These are phyloP conservation scores for Pichia kudriavzevii DNA, from an alignment of 1,139 yeast genomes.

Conservation along the genomic window DNA sequence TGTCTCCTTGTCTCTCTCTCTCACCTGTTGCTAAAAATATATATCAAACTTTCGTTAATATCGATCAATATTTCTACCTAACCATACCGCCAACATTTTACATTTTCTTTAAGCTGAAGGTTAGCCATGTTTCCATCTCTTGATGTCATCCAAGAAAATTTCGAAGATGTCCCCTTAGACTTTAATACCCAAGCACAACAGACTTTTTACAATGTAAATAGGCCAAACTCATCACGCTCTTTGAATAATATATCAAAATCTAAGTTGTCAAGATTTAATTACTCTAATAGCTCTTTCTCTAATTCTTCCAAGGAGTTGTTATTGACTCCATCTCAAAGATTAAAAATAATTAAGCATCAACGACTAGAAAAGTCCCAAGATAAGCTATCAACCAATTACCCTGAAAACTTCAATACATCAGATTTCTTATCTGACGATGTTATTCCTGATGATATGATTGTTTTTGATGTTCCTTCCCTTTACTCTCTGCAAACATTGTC, in stretches of 20 bases:
- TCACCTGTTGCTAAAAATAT: no score
- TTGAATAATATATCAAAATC: not conserved
- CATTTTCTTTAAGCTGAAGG: no score
- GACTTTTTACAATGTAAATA: slow-evolving; percentile 3
- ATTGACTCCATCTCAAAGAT: slow-evolving; percentile 36
- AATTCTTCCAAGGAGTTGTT: slow-evolving; percentile 16
- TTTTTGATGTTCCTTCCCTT: slow-evolving; percentile 59
- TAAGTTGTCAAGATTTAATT: not conserved
- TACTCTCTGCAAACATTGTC: slow-evolving; percentile 36
- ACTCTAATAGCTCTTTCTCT: slow-evolving; percentile 6
- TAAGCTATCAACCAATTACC: slow-evolving; percentile 9
- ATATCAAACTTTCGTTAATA: no score
- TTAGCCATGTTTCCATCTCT: slow-evolving; percentile 12
- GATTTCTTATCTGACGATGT: slow-evolving; percentile 41
- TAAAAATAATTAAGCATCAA: slow-evolving; percentile 30
- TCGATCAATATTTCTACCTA: no score
- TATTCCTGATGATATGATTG: slow-evolving; percentile 41
- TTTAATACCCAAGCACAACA: slow-evolving; percentile 6
- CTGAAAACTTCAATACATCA: slow-evolving; percentile 11
- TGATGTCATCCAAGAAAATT: slow-evolving; percentile 27
- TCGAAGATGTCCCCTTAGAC: slow-evolving; percentile 26
- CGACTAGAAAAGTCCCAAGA: slow-evolving; percentile 11
- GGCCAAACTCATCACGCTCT: slow-evolving; percentile 2
- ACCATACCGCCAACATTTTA: not conserved
- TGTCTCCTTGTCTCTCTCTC: no score